These are phyloP conservation scores for Lindgomyces ingoldianus DNA, from an alignment of 495 filamentous ascomycete genomes.

Conservation along the genomic window DNA sequence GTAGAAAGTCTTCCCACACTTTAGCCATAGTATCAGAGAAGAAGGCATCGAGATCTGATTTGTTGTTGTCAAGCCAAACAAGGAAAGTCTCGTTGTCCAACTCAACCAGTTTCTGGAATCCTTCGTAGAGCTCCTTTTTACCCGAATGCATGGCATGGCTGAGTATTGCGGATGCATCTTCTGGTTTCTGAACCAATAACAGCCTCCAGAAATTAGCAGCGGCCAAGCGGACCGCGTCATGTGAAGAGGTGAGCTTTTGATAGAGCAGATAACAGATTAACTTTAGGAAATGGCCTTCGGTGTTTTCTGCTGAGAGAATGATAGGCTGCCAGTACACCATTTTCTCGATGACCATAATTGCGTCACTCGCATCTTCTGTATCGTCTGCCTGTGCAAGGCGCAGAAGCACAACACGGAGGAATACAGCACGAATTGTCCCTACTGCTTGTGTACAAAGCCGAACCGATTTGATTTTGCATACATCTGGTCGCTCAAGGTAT, in stretches of 20 bases:
- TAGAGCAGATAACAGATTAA: conserved; percentile 90
- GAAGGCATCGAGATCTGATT: conserved; percentile 74
- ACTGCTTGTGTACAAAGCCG: conserved; percentile 82
- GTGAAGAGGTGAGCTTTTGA: conserved; percentile 68
- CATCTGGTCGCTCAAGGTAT: conserved; percentile 82
- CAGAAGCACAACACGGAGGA: conserved; percentile 75
- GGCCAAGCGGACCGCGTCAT: conserved; percentile 66
- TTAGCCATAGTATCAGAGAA: conserved; percentile 79
- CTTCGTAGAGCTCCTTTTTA: conserved; percentile 69
- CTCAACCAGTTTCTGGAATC: conserved; percentile 81
- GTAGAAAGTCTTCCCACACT: conserved; percentile 82
- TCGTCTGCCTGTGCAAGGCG: conserved; percentile 81
- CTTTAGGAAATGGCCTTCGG: conserved; percentile 73
- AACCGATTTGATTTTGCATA: conserved; percentile 78
- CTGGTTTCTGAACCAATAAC: conserved; percentile 87
- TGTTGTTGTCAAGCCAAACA: conserved; percentile 80
- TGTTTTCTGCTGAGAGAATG: conserved; percentile 71
- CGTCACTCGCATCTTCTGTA: conserved; percentile 56
- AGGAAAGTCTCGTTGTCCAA: conserved; percentile 86
- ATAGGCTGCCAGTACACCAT: conserved; percentile 95
- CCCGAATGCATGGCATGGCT: conserved; percentile 65
- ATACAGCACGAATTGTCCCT: conserved; percentile 67
- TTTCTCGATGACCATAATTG: conserved; percentile 71
- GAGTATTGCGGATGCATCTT: conserved; percentile 73
- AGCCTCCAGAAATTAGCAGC: conserved; percentile 86